Conservation (phyloP, 169 alveolate species). For the Eimeria tenella region DNA sequence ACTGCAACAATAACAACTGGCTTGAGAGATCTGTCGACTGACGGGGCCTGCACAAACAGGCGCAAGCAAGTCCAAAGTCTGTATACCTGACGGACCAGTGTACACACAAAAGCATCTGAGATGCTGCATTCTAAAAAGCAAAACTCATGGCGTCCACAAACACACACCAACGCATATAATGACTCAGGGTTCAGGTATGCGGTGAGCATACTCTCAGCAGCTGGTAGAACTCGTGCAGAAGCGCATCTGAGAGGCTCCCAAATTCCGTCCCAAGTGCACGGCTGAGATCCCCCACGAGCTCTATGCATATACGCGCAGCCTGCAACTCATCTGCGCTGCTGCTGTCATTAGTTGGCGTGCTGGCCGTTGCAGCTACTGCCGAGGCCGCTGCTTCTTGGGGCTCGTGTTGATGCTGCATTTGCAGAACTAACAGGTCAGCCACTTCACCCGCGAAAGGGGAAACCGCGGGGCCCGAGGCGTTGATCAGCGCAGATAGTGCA, state of each 20-base stretch:
- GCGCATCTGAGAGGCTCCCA: conserved; percentile 79
- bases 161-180: neutral
- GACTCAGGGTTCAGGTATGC: neutral
- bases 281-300: conserved; percentile 90
- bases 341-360: conserved; percentile 29
- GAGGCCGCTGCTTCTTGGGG: conserved; percentile 71
- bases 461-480: conserved; percentile 79
- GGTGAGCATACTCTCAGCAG: conserved; percentile 53
- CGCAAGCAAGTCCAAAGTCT: neutral
- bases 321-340: conserved; percentile 78
- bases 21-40: conserved; percentile 90
- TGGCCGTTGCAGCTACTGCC: conserved; percentile 41
- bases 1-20: conserved; percentile 91
- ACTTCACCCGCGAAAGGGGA: conserved; percentile 72
- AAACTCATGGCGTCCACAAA: neutral
- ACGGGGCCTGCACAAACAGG: conserved; percentile 83
- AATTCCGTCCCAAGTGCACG: conserved; percentile 86
- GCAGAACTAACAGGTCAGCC: conserved; percentile 71
- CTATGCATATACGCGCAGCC: conserved; percentile 87
- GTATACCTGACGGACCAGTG: neutral
- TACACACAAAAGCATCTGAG: neutral
- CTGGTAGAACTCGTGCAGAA: conserved; percentile 71
- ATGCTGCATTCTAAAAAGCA: neutral
- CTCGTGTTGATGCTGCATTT: conserved; percentile 50
- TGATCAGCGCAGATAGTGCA: conserved; percentile 88